Percentiles rank a stretch among this genome's conserved stretches.
phyloP scores from a whole-genome alignment of 768 basidiomycete genomes.

The Russula sp. region DNA sequence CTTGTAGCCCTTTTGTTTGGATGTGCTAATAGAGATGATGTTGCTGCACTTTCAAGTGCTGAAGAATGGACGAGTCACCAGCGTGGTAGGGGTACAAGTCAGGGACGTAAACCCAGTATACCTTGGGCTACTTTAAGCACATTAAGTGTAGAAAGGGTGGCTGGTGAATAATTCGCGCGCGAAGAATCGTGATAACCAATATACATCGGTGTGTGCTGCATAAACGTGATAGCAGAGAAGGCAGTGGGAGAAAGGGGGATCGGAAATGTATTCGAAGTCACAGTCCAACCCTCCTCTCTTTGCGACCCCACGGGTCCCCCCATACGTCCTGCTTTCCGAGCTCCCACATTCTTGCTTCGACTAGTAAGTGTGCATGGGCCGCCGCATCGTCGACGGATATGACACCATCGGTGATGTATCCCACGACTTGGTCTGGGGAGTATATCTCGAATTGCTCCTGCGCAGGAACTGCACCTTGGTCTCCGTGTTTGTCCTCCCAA shows the following conservation, averaged over 20 bases:
- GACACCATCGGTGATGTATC: neutral
- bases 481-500: neutral
- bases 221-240: too few relatives aligned
- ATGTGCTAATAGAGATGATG: conserved; percentile 14
- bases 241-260: too few relatives aligned
- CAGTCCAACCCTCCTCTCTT: neutral
- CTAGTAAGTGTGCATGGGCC: neutral
- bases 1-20: conserved; percentile 16
- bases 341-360: neutral
- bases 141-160: too few relatives aligned
- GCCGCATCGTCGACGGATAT: neutral
- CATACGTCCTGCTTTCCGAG: neutral
- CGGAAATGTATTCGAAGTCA: too few relatives aligned
- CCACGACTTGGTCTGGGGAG: neutral
- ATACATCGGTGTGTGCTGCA: too few relatives aligned
- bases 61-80: neutral
- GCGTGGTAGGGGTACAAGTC: too few relatives aligned
- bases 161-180: too few relatives aligned
- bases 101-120: too few relatives aligned
- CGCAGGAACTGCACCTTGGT: neutral
- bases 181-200: too few relatives aligned
- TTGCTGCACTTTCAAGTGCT: neutral
- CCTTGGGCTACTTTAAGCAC: too few relatives aligned
- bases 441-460: neutral
- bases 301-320: neutral